phyloP scores from a whole-genome alignment of 2,329 filamentous ascomycete genomes.

The Fusarium proliferatum region DNA sequence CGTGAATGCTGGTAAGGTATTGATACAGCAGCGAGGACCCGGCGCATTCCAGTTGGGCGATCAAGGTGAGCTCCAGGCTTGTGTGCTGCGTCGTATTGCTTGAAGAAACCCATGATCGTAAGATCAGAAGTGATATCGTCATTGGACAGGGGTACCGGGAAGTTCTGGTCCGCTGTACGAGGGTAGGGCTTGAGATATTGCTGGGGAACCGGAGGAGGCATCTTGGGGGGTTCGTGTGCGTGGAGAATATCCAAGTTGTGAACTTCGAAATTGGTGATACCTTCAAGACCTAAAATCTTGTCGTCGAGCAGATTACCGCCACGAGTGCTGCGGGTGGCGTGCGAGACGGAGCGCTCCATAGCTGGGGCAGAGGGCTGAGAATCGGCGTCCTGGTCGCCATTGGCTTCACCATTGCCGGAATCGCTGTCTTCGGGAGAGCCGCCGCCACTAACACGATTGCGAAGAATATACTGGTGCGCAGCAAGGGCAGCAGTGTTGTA shows the following conservation, averaged over 20 bases:
- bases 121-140: constrained; percentile 67
- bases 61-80: constrained; percentile 68
- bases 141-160: constrained; percentile 60
- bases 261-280: constrained; percentile 68
- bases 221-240: constrained; percentile 65
- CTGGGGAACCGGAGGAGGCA: constrained; percentile 66
- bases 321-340: constrained; percentile 72
- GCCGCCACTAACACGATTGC: constrained; percentile 64
- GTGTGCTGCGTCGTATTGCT: constrained; percentile 65
- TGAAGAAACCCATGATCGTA: constrained; percentile 67
- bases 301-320: constrained; percentile 67
- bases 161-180: constrained; percentile 66
- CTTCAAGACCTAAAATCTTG: constrained; percentile 69
- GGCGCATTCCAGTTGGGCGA: constrained; percentile 63
- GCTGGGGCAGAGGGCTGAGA: constrained; percentile 60
- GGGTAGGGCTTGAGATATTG: constrained; percentile 70
- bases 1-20: constrained; percentile 59
- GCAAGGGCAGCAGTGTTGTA: constrained; percentile 72
- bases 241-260: constrained; percentile 68
- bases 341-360: constrained; percentile 73
- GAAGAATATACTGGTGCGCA: constrained; percentile 70
- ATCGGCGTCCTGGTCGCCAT: constrained; percentile 62
- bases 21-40: constrained; percentile 66
- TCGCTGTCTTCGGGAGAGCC: constrained; percentile 66
- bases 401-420: constrained; percentile 62